Evolutionary conservation across 2,329 filamentous ascomycete genomes (phyloP), one percentile per base, ranked within the genome.

Genomic region (Macrophomina tecta): DNA sequence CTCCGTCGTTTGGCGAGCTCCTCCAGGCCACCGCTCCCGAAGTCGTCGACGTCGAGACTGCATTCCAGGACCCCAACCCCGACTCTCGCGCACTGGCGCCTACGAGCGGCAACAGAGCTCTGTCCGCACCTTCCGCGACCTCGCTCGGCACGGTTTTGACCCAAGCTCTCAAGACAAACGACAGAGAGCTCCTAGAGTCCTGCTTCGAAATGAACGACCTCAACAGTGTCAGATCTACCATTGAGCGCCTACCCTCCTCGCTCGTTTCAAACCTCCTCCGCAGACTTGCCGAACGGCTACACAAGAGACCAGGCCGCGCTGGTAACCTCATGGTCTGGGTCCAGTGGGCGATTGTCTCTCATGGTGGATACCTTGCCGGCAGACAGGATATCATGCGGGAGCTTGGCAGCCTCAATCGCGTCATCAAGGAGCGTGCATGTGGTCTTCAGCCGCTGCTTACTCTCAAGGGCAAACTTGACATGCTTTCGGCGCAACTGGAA

Each of bases 261-360:
- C 88, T 97, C 30, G 94, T 95, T 6, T 90, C 89, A 42, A 86
- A 83, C 7, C 86, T 99, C 9, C 87, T 99, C 67, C 89, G 89
- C 74, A 93, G 92, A 78, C 86, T 99, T 62, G 92, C 95, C 8
- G 91, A 96, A 72, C 87, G 94, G 68, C 87, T 99, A 76, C 90
- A 97, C 79, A 88, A 91, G 71, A 89, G 93, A 52, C 95, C 95
- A 1, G 95, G 94, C 3, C 88, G 95, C 65, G 94, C 95, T 14
- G 93, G 94, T 62, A 92, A 90, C 75, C 87, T 99, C 38, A 94
- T 97, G 86, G 88, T 91, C 16, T 99, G 95, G 94, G 91, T 98
- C 51, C 94, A 97, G 80, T 97, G 93, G 92, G 94, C 93, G 1
- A 87, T 97, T 65, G 89, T 97, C 40, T 90, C 92, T 1, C 95